Evolutionary conservation across 768 basidiomycete species (phyloP).

Genomic region (Porpolomopsis calyptriformis): DNA sequence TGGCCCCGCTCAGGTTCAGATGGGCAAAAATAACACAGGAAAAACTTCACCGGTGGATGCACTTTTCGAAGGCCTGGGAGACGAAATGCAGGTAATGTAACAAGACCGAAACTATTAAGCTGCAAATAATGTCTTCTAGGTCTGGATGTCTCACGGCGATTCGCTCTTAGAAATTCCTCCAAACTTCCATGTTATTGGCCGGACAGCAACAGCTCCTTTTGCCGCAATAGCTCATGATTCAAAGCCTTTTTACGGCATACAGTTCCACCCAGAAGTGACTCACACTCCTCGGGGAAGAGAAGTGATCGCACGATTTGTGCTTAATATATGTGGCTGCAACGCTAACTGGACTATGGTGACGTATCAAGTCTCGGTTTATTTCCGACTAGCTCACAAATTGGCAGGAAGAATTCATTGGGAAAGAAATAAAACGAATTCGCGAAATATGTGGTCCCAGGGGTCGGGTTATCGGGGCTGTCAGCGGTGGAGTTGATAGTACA

Average conservation of each 20-base stretch:
- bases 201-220: conserved; percentile 78
- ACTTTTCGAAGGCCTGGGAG: conserved; percentile 79
- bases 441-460: conserved; percentile 91
- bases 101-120: neutral
- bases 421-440: conserved; percentile 88
- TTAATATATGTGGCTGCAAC: conserved; percentile 73
- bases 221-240: conserved; percentile 88
- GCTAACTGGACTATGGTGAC: conserved; percentile 89
- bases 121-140: conserved; percentile 35
- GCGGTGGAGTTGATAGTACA: conserved; percentile 94
- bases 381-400: conserved; percentile 5
- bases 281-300: conserved; percentile 86
- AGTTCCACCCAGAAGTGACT: conserved; percentile 98
- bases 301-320: conserved; percentile 76
- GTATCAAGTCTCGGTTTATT: conserved; percentile 7
- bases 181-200: conserved; percentile 80
- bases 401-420: conserved; percentile 94
- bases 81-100: conserved; percentile 68
- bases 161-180: conserved; percentile 75
- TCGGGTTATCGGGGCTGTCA: conserved; percentile 95
- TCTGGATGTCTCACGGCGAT: conserved; percentile 99
- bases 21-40: conserved; percentile 49
- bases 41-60: conserved; percentile 43
- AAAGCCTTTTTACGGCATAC: conserved; percentile 89
- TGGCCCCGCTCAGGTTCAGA: conserved; percentile 76